Base-by-base conservation (phyloP, 371 early-diverging fungal genomes). In the Aphelidium insulamus region DNA sequence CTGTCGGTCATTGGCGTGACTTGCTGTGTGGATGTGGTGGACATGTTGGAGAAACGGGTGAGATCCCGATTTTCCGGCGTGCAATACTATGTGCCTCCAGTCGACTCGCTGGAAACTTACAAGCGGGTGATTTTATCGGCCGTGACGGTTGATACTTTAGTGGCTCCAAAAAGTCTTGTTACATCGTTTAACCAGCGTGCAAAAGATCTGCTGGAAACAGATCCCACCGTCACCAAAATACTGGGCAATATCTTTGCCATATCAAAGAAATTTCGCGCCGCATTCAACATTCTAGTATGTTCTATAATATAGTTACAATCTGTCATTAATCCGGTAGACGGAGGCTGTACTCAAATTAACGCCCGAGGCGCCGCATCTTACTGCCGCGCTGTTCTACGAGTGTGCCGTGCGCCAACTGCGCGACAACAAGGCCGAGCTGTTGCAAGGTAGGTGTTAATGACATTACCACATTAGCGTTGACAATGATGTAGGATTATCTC, bases 51-150 rank as follows among this genome's bases (percentile, higher is more conserved):
- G 49, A 91, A 91, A 43, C 72, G 92, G 6, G 90, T 91, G 34
- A 84, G 84, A 38, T 86, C 87, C 12, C 62, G 92, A 21, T 91
- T 86, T 50, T 86, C 87, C 6, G 85, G 85, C 46, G 60, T 86
- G 11, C 69, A 71, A 26, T 68, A 86, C 14, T 64, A 68, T 34
- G 55, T 75, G 3, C 69, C 64, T 35, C 63, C 72, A 1, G 52
- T 68, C 0, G 32, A 52, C n/a, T n/a, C n/a, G n/a, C n/a, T n/a
- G n/a, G n/a, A n/a, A n/a, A n/a, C n/a, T n/a, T n/a, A n/a, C n/a
- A n/a, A n/a, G n/a, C n/a, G n/a, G n/a, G n/a, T n/a, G n/a, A n/a
- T n/a, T n/a, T n/a, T n/a, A n/a, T n/a, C n/a, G n/a, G n/a, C n/a
- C n/a, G n/a, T n/a, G n/a, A n/a, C n/a, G n/a, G n/a, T n/a, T n/a